phyloP scores from a whole-genome alignment of 2,329 filamentous ascomycete species.

The Apiospora kogelbergensis region DNA sequence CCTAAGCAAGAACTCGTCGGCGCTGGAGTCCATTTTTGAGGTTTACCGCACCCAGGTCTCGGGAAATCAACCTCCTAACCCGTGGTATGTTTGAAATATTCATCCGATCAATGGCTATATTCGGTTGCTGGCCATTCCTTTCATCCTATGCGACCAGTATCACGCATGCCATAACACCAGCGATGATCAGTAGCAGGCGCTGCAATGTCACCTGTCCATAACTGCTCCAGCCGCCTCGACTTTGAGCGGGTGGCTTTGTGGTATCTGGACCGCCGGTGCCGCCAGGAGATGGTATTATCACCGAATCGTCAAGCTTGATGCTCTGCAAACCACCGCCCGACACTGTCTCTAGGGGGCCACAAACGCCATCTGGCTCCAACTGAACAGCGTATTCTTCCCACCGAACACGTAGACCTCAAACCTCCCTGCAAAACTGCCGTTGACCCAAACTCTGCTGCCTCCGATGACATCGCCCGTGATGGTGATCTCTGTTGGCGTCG shows the following conservation, averaged over 20 bases:
- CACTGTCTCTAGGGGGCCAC: conserved; percentile 45
- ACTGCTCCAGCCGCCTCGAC: neutral
- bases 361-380: conserved; percentile 58
- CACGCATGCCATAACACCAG: neutral
- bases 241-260: neutral
- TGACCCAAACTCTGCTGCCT: conserved; percentile 49
- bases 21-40: no score
- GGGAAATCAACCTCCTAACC: no score
- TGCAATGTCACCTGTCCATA: neutral
- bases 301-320: neutral
- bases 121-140: neutral
- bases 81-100: neutral
- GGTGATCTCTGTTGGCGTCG: conserved; percentile 33
- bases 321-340: conserved; percentile 15
- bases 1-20: no score
- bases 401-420: conserved; percentile 57
- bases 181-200: neutral
- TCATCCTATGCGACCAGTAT: neutral
- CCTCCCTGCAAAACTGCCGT: conserved; percentile 44
- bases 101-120: neutral
- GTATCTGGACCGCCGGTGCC: neutral
- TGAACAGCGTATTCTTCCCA: conserved; percentile 49
- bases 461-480: conserved; percentile 44
- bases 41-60: no score
- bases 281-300: neutral